Base-by-base conservation (phyloP, 805 yeast genomes). In the Teunomyces aglyptinius region DNA sequence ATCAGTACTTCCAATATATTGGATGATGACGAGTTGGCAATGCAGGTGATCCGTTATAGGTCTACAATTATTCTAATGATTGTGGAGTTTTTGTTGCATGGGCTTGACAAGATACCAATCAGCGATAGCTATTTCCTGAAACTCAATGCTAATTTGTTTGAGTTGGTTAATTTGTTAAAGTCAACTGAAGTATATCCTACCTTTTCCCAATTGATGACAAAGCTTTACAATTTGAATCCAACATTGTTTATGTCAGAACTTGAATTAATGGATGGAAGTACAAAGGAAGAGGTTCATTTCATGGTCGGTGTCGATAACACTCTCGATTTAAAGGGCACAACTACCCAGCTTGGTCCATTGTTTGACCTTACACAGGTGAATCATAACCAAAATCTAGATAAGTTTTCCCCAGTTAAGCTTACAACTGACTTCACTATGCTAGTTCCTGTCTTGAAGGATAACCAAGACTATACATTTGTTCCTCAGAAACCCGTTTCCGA, bases 21-120 rank as follows among this genome's bases (percentile, higher is more conserved):
- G 22, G 67, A 60, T 29, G 62, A 60, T 24, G 63, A 58, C 15
- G 54, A 52, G n/a, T 57, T 70, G 47, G 58, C 68, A 3, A 66
- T 65, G 63, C 78, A 71, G 50, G 55, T 70, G 7, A 66, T 70
- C 19, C 62, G 64, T 35, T 61, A 51, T 47, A 70, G 70, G 45
- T 53, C 61, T 8, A 57, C 48, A 1, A 61, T 73, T 12, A 53
- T 65, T 16, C 44, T 49, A 11, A 59, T 55, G 57, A 49, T 70
- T 6, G 57, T 68, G 36, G 56, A 52, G 12, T 59, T 69, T 18
- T 58, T 71, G 44, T 40, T 47, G 12, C 43, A 49, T n/a, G 60
- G 65, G 1, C 52, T 63, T 22, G 58, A 64, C 10, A 57, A 56
- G 44, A 57, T 68, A 22, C 72, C 76, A 0, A 65, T 72, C 3